phyloP scores from a whole-genome alignment of 2,329 filamentous ascomycete genomes.

The Onygenales sp. region DNA sequence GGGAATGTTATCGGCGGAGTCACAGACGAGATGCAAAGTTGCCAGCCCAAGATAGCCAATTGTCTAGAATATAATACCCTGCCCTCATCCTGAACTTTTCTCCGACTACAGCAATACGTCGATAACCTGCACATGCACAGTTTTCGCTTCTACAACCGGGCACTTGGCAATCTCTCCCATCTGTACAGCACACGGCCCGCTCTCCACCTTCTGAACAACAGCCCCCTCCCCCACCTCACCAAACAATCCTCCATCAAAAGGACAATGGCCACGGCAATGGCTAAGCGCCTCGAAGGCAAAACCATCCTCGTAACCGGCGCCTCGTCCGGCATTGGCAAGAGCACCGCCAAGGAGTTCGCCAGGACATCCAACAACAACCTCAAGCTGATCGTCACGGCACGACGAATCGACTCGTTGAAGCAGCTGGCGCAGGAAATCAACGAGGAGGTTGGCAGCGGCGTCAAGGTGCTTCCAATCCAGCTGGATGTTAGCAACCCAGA shows the following conservation, averaged over 20 bases:
- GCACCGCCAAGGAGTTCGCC: conserved; percentile 79
- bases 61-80: neutral
- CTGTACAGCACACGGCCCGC: neutral
- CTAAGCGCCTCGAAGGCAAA: conserved; percentile 83
- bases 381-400: conserved; percentile 80
- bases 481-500: conserved; percentile 77
- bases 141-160: conserved; percentile 5
- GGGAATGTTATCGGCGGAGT: too few species aligned
- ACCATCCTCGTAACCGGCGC: conserved; percentile 88
- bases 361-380: conserved; percentile 69
- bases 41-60: neutral
- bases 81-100: neutral
- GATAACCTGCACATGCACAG: conserved; percentile 4
- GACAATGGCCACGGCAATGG: conserved; percentile 59
- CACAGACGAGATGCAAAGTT: too few species aligned
- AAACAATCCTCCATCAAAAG: conserved; percentile 22
- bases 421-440: conserved; percentile 67
- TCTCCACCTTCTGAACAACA: neutral
- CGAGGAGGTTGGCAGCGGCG: conserved; percentile 65
- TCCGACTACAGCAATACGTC: neutral
- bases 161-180: conserved; percentile 1
- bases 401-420: conserved; percentile 68
- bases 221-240: neutral
- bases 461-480: conserved; percentile 72
- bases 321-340: conserved; percentile 76